Evolutionary conservation across 805 yeast species (phyloP), one percentile per base, ranked within the genome.

Genomic region (Pichia phayaonensis): DNA sequence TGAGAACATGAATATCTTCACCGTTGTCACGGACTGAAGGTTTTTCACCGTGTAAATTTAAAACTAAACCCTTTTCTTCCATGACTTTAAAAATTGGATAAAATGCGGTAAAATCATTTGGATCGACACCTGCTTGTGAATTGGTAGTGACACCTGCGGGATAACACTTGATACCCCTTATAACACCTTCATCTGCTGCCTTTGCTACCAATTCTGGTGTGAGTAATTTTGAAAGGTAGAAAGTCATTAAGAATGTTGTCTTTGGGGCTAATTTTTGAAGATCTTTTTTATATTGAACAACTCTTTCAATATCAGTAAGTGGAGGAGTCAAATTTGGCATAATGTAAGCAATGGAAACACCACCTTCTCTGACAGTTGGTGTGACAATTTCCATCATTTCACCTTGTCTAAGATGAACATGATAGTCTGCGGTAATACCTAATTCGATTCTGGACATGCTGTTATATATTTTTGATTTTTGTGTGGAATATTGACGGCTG

Each of bases 81-180:
- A 94, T 84, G 15, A 88, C 96, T 61, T 85, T 76, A 64, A 94
- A 94, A 11, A 94, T 76, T 5, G 97, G 96, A 65, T 90, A 94
- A 61, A 90, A 94, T 7, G 77, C 81, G 45, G 84, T 78, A 68
- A 94, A 94, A 61, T 92, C 96, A 60, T 90, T 88, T 23, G 95
- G 95, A 65, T 86, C 94, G 23, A 94, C 97, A 46, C 99, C 99
- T 3, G 84, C 86, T 45, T 78, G 68, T 11, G 97, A 89, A 71
- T 94, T 94, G 40, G 99, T 94, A n/a, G 99, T 94, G 31, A 94
- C 99, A 43, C 99, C 99, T 2, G 98, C 97, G 41, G 99, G 99
- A 66, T 94, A 94, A 65, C 96, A 90, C 67, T 94, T 94, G 58
- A 94, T 88, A 50, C 99, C 99, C 29, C 81, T 74, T 49, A 92